phyloP scores from a whole-genome alignment of 164 flowering plant species.

The Annona cherimola region DNA sequence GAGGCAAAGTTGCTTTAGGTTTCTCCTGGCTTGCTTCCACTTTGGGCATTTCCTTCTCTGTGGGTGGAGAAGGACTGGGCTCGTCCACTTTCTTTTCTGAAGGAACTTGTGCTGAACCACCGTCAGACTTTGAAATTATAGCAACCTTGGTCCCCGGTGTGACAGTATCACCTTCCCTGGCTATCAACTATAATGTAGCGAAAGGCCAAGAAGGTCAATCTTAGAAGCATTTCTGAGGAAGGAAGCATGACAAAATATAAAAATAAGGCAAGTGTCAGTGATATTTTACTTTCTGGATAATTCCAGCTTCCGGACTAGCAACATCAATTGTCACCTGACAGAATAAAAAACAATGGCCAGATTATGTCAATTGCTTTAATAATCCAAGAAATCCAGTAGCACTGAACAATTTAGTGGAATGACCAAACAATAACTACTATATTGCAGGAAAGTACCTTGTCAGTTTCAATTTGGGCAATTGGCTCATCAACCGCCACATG shows the following conservation, averaged over 20 bases:
- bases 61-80: constrained; percentile 17
- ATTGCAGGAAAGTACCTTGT: constrained; percentile 56
- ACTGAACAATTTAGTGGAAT: background rate
- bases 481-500: constrained; percentile 76
- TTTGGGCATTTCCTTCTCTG: constrained; percentile 33
- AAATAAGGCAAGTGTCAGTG: background rate
- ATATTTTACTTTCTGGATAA: constrained; percentile 61
- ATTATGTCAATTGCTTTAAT: no score
- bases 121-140: constrained; percentile 67
- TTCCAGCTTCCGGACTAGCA: constrained; percentile 87
- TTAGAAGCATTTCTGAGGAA: constrained; percentile 1
- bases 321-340: constrained; percentile 93
- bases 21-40: constrained; percentile 26
- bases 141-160: constrained; percentile 91
- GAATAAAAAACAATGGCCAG: background rate
- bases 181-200: constrained; percentile 52
- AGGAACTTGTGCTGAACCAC: constrained; percentile 57
- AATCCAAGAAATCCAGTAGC: no score
- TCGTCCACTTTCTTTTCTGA: constrained; percentile 16
- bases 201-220: constrained; percentile 4
- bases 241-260: background rate
- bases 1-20: constrained; percentile 51
- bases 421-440: background rate
- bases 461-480: constrained; percentile 97
- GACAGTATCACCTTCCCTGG: constrained; percentile 94